Conservation (phyloP, 495 filamentous ascomycete genomes). For the Mytilinidion resinicola region DNA sequence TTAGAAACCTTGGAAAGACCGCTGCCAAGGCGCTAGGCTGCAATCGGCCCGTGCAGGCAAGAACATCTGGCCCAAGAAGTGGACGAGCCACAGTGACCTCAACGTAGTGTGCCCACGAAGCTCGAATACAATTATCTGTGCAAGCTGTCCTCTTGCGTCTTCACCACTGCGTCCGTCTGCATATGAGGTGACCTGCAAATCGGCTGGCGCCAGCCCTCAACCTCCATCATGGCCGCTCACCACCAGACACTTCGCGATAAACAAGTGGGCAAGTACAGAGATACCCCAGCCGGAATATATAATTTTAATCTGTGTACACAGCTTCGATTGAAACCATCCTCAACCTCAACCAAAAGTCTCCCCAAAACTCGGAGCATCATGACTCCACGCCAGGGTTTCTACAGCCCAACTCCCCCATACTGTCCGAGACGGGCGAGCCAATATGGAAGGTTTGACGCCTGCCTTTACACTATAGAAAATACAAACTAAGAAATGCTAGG, state of each 20-base stretch:
- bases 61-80: neutral
- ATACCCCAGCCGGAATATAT: neutral
- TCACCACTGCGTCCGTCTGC: neutral
- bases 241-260: slow-evolving; percentile 83
- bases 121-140: too few species aligned
- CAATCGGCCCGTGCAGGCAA: neutral
- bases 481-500: neutral
- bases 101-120: neutral
- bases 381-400: slow-evolving; percentile 56
- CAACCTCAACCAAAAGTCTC: slow-evolving; percentile 75
- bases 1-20: slow-evolving; percentile 8
- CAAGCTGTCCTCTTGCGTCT: neutral
- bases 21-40: slow-evolving; percentile 11
- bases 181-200: slow-evolving; percentile 21
- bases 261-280: slow-evolving; percentile 70
- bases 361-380: slow-evolving; percentile 50
- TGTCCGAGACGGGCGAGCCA: slow-evolving; percentile 80
- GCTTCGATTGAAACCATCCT: slow-evolving; percentile 93
- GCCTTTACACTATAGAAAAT: too few species aligned
- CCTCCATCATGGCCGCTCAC: slow-evolving; percentile 58
- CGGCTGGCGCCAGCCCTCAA: slow-evolving; percentile 15
- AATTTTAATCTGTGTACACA: slow-evolving; percentile 33
- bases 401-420: slow-evolving; percentile 66
- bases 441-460: slow-evolving; percentile 53
- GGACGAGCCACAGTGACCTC: neutral